These are phyloP conservation scores for Trichophyton equinum DNA, from an alignment of 2,329 filamentous ascomycete genomes.

Conservation along the genomic window DNA sequence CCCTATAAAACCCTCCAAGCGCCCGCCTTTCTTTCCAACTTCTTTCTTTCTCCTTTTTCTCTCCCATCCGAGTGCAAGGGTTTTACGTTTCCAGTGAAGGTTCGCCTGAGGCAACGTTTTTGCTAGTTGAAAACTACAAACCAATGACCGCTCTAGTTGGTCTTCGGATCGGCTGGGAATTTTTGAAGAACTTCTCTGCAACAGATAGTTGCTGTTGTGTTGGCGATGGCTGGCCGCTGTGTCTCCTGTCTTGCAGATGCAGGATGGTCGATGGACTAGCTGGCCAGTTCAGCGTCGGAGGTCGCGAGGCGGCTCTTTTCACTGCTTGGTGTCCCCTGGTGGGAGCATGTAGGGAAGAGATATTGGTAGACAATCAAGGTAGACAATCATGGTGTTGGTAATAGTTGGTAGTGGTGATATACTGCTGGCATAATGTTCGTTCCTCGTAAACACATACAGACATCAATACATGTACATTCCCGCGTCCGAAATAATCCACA, in stretches of 20 bases:
- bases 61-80: conserved; percentile 55
- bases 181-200: conserved; percentile 44
- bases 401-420: no score
- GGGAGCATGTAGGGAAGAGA: conserved; percentile 14
- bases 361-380: neutral
- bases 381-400: neutral
- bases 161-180: conserved; percentile 60
- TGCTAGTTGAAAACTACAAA: conserved; percentile 76
- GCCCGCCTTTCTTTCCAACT: conserved; percentile 4
- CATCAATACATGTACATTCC: no score
- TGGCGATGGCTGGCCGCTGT: neutral
- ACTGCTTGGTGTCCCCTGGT: conserved; percentile 12
- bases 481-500: no score
- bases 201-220: no score
- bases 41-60: conserved; percentile 30
- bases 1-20: conserved; percentile 12
- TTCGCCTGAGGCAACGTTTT: conserved; percentile 71
- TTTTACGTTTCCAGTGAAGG: conserved; percentile 71
- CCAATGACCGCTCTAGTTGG: conserved; percentile 57
- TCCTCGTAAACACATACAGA: no score
- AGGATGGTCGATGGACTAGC: neutral
- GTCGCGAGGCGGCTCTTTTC: conserved; percentile 12
- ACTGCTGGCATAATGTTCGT: no score
- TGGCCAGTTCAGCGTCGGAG: neutral
- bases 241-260: neutral